Evolutionary conservation across 1,284 basidiomycete genomes (phyloP).

Genomic region (Amylostereum chailletii): DNA sequence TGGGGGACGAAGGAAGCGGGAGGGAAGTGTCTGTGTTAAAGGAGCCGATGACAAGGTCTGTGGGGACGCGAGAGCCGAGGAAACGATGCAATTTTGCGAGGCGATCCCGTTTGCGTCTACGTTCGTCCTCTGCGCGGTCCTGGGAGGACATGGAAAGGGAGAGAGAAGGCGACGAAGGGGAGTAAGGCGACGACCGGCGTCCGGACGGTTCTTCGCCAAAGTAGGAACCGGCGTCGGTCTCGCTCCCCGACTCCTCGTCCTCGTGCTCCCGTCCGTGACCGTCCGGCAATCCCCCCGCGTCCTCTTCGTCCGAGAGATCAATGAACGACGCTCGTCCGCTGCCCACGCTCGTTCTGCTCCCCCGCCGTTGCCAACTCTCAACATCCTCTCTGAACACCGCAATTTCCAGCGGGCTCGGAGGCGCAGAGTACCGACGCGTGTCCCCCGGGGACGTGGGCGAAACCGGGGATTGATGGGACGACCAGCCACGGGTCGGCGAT

Average conservation of each 20-base stretch:
- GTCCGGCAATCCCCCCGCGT: slow-evolving; percentile 15
- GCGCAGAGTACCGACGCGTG: neutral
- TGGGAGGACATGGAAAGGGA: slow-evolving; percentile 23
- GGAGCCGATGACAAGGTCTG: slow-evolving; percentile 53
- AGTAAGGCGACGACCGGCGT: slow-evolving; percentile 17
- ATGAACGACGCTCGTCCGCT: slow-evolving; percentile 49
- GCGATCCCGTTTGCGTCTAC: slow-evolving; percentile 59
- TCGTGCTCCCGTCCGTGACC: neutral
- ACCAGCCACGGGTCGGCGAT: slow-evolving; percentile 6
- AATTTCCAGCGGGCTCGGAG: neutral
- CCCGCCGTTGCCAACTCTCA: too few relatives aligned
- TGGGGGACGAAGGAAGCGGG: slow-evolving; percentile 29
- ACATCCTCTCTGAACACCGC: neutral
- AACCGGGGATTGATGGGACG: neutral
- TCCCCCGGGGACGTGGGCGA: neutral
- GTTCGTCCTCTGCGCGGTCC: slow-evolving; percentile 49
- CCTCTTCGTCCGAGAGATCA: slow-evolving; percentile 58
- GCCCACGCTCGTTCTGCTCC: neutral
- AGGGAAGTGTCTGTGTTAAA: slow-evolving; percentile 28
- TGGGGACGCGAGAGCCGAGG: slow-evolving; percentile 67
- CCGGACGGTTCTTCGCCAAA: slow-evolving; percentile 6
- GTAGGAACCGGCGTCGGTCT: slow-evolving; percentile 1
- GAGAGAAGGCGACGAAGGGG: slow-evolving; percentile 14
- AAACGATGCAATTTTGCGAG: slow-evolving; percentile 74
- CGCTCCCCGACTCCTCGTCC: neutral